A percentile compares a stretch with the other conserved stretches of the same genome.
phyloP scores from a whole-genome alignment of 2,329 filamentous ascomycete genomes.

The Diaporthe ilicicola region DNA sequence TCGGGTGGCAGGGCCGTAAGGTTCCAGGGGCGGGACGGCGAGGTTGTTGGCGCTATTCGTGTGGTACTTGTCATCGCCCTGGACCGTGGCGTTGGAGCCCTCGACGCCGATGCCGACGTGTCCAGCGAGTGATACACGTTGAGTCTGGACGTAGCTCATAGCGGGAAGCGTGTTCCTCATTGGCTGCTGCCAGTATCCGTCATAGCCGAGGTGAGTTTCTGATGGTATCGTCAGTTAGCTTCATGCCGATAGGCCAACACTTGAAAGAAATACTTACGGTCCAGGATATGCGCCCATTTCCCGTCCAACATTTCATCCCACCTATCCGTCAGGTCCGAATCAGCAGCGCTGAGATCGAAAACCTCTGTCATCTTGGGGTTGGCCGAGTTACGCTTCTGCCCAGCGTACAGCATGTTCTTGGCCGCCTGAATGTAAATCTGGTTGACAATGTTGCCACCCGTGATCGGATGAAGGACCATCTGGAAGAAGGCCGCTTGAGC shows the following conservation, averaged over 20 bases:
- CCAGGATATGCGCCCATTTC: conserved; percentile 71
- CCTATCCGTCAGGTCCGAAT: conserved; percentile 61
- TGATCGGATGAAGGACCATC: conserved; percentile 66
- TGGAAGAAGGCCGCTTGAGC: conserved; percentile 69
- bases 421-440: conserved; percentile 60
- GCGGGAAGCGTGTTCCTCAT: conserved; percentile 74
- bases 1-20: conserved; percentile 62
- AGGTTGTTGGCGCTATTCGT: conserved; percentile 61
- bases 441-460: conserved; percentile 65
- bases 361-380: conserved; percentile 63
- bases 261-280: conserved; percentile 50
- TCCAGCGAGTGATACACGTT: conserved; percentile 66
- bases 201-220: conserved; percentile 63
- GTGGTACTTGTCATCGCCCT: conserved; percentile 72
- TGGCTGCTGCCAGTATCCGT: conserved; percentile 73
- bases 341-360: conserved; percentile 62
- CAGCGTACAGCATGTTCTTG: conserved; percentile 61
- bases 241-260: background rate
- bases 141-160: conserved; percentile 66
- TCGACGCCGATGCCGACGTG: conserved; percentile 71
- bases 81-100: conserved; percentile 71
- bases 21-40: conserved; percentile 64
- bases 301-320: conserved; percentile 68
- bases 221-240: background rate
- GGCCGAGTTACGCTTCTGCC: conserved; percentile 63